Evolutionary conservation across 257 asterid genomes (phyloP), one percentile per base, ranked within the genome.

Genomic region (Avicennia marina): DNA sequence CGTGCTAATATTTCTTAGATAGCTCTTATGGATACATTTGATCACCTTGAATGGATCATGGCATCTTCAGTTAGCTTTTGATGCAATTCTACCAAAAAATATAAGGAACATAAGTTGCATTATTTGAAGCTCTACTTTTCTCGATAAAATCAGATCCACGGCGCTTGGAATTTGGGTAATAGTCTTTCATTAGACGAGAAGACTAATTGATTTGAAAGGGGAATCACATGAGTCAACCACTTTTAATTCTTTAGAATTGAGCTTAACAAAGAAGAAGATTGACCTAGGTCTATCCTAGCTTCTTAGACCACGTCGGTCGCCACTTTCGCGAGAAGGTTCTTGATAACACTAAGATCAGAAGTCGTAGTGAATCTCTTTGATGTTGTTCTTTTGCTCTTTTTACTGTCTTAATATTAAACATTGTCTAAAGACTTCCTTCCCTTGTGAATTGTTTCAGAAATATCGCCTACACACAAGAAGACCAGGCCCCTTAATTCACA

Each of bases 391-490:
- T 56, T 1, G 2, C 2, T 7, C 11, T 1, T 40, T 15, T 0
- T 22, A n/a, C n/a, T n/a, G 6, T 38, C 19, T 38, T 34, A 34
- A 36, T 12, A 53, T 53, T 50, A 27, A 20, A 0, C 17, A 12
- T 12, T 13, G 18, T 7, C 33, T 49, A 26, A 49, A 12, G 7
- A 13, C 0, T 38, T 13, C 7, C 18, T 29, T n/a, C 34, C 12
- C 45, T 25, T 6, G 7, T 7, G 7, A 21, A 13, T n/a, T 26
- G 6, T 9, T 18, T 2, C 70, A 83, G 93, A 83, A 83, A 63
- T 83, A 71, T 57, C 80, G 94, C 3, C 29, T 84, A 68, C 94
- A 83, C 72, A 69, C 81, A 16, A 78, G 89, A 65, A 67, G 84
- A 42, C 88, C 93, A 39, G 61, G 46, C 52, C 27, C 72, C 50